These are phyloP conservation scores for Xylaria nigripes DNA, from an alignment of 495 filamentous ascomycete species.

Conservation along the genomic window DNA sequence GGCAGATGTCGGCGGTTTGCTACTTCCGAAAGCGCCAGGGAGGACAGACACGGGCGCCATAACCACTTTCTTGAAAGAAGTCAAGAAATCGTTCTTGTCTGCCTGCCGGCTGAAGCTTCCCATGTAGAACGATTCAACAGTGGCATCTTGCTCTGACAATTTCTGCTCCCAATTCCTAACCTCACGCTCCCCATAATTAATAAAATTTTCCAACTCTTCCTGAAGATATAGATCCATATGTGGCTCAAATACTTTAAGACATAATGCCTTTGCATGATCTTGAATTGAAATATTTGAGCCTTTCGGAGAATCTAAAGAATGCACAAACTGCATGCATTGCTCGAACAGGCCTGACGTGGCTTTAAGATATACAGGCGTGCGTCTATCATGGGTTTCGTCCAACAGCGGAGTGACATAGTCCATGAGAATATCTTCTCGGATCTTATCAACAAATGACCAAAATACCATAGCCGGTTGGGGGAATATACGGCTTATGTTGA, in stretches of 20 bases:
- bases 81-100: constrained; percentile 92
- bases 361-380: constrained; percentile 71
- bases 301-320: constrained; percentile 52
- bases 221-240: constrained; percentile 89
- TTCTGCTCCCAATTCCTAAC: constrained; percentile 86
- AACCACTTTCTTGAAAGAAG: constrained; percentile 95
- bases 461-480: constrained; percentile 67
- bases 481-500: constrained; percentile 76
- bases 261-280: constrained; percentile 48
- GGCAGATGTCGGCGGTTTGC: constrained; percentile 32
- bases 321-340: constrained; percentile 67
- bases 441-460: constrained; percentile 67
- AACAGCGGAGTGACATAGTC: constrained; percentile 83
- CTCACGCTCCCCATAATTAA: constrained; percentile 60
- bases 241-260: constrained; percentile 72
- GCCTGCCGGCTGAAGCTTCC: constrained; percentile 87
- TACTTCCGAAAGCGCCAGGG: constrained; percentile 48
- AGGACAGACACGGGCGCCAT: constrained; percentile 96
- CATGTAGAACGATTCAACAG: constrained; percentile 90
- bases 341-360: constrained; percentile 82
- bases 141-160: constrained; percentile 81
- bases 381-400: constrained; percentile 76
- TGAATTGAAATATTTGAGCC: constrained; percentile 22
- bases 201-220: constrained; percentile 85
- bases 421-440: constrained; percentile 74